These are phyloP conservation scores for Rehmannia glutinosa DNA, from an alignment of 257 asterid species.

Conservation along the genomic window DNA sequence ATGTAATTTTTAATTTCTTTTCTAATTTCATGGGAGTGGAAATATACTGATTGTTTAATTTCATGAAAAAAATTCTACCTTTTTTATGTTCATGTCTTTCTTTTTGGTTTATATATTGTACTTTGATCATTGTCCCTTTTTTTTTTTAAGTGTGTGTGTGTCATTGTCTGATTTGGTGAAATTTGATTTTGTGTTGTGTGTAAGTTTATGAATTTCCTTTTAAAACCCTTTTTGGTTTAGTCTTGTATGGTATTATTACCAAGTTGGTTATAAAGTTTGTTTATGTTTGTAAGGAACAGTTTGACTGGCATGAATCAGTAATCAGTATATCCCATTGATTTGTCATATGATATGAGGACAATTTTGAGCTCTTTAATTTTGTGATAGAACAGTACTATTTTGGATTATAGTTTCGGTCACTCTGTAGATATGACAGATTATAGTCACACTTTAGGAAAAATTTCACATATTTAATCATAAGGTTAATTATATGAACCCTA, in stretches of 20 bases:
- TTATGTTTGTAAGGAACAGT: not conserved
- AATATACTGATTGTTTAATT: too few relatives aligned
- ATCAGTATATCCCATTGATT: too few relatives aligned
- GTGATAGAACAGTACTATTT: not conserved
- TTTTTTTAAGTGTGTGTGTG: not conserved
- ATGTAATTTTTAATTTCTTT: too few relatives aligned
- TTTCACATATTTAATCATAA: not conserved
- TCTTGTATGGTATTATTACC: not conserved
- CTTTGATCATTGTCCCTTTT: not conserved
- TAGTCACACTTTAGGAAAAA: not conserved
- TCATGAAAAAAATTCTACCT: not conserved
- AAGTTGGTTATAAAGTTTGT: not conserved
- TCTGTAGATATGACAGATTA: not conserved
- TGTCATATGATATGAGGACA: not conserved
- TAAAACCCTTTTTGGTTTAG: too few relatives aligned
- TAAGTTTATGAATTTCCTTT: too few relatives aligned
- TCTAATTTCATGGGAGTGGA: too few relatives aligned
- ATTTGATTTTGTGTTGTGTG: constrained; percentile 6
- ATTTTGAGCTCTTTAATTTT: not conserved
- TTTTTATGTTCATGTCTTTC: not conserved
- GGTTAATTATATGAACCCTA: not conserved
- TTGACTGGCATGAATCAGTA: too few relatives aligned
- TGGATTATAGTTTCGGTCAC: not conserved
- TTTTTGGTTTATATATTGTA: not conserved
- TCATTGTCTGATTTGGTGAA: too few relatives aligned